A percentile compares a stretch with the other conserved stretches of the same genome.
Evolutionary conservation across 2,329 filamentous ascomycete species (phyloP).

Genomic region (Fusarium robinianum): DNA sequence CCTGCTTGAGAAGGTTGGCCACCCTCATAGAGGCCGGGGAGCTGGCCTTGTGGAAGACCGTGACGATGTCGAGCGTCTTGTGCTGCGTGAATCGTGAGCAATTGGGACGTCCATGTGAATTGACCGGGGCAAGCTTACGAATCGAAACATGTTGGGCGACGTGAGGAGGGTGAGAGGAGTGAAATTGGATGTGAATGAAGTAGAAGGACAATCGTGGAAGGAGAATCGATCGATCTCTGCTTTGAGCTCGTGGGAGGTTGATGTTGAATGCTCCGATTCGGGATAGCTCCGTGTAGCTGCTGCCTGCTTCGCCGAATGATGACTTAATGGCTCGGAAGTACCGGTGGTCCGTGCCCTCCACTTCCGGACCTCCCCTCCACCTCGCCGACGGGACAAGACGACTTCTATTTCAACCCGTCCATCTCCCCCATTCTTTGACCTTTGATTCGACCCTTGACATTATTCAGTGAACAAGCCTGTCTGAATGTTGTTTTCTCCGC

Average conservation of each 20-base stretch:
- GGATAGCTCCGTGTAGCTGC: constrained; percentile 38
- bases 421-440: background rate
- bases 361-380: constrained; percentile 9
- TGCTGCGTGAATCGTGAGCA: constrained; percentile 52
- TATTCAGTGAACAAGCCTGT: too few species aligned
- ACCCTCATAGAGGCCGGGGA: constrained; percentile 73
- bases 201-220: constrained; percentile 1
- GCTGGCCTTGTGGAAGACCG: constrained; percentile 89
- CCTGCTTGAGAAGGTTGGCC: constrained; percentile 78
- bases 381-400: constrained; percentile 4
- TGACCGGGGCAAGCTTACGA: constrained; percentile 43
- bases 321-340: constrained; percentile 32
- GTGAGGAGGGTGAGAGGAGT: background rate
- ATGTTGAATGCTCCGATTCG: constrained; percentile 32
- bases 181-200: too few species aligned
- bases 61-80: constrained; percentile 87
- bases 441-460: too few species aligned
- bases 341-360: constrained; percentile 30
- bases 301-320: constrained; percentile 32
- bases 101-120: background rate
- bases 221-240: constrained; percentile 5
- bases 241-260: constrained; percentile 21
- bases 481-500: too few species aligned
- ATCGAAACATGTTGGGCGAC: constrained; percentile 50
- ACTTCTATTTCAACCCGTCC: background rate